Evolutionary conservation across 257 asterid species (phyloP).

Genomic region (Phtheirospermum japonicum): DNA sequence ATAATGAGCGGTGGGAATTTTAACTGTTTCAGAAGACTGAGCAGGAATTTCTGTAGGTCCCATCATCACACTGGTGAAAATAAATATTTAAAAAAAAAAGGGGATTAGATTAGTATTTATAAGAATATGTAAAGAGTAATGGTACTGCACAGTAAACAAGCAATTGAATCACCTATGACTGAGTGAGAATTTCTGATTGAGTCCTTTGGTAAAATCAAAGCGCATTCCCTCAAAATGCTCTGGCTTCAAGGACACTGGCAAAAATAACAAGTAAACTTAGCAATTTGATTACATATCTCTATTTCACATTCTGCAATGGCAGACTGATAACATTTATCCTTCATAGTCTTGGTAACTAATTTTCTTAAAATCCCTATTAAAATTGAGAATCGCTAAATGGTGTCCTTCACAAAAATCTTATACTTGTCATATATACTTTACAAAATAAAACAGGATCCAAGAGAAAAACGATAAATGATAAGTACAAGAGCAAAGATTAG

Average conservation of each 20-base stretch:
- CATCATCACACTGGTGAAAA: constrained; percentile 70
- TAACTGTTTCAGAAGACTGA: constrained; percentile 79
- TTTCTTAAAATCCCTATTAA: background rate
- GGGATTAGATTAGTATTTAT: too few species aligned
- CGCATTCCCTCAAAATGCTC: constrained; percentile 97
- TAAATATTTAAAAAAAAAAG: background rate
- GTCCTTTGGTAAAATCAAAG: constrained; percentile 88
- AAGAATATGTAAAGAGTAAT: background rate
- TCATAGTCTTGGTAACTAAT: constrained; percentile 18
- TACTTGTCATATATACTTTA: too few species aligned
- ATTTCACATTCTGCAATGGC: too few species aligned
- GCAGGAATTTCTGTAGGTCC: constrained; percentile 96
- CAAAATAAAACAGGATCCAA: background rate
- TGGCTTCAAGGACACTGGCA: constrained; percentile 98
- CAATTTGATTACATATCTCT: too few species aligned
- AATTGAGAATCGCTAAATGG: background rate
- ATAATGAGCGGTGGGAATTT: constrained; percentile 86
- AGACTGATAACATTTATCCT: too few species aligned
- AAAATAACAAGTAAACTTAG: background rate
- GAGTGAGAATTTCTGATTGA: constrained; percentile 85
- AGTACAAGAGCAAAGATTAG: too few species aligned
- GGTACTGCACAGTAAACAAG: background rate
- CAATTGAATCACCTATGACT: constrained; percentile 73
- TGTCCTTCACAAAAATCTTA: constrained; percentile 3
- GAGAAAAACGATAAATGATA: background rate